A percentile compares a stretch with the other conserved stretches of the same genome.
Conservation (phyloP, 345 rosid genomes). For the Boechera retrofracta region DNA sequence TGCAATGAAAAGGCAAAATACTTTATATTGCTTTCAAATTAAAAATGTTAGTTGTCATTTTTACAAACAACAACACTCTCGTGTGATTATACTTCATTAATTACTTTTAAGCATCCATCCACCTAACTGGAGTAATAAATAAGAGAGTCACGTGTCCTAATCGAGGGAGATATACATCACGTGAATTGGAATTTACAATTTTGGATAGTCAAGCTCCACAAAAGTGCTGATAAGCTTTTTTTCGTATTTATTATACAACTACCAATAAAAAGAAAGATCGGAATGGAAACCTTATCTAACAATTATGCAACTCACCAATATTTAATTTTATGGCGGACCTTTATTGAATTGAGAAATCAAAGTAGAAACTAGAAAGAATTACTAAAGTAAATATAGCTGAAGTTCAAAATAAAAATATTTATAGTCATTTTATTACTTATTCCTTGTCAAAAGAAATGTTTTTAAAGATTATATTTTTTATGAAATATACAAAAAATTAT, state of each 20-base stretch:
- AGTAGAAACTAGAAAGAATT: background rate
- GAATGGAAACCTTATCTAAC: conserved; percentile 7
- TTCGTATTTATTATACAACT: conserved; percentile 17
- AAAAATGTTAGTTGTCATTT: background rate
- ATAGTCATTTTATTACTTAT: background rate
- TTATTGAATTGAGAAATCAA: background rate
- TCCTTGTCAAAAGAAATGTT: background rate
- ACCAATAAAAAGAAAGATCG: conserved; percentile 12
- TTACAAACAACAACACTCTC: background rate
- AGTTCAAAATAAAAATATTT: background rate
- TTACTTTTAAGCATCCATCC: background rate
- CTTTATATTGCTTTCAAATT: background rate
- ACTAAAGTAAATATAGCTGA: background rate
- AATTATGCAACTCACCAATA: conserved; percentile 3
- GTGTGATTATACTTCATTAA: background rate
- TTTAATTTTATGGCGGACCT: background rate
- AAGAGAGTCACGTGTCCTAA: background rate
- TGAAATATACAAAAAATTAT: background rate
- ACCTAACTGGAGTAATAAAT: background rate
- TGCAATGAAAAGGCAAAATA: too few relatives aligned
- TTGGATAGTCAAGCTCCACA: conserved; percentile 11
- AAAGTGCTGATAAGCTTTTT: background rate
- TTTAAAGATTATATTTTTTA: background rate
- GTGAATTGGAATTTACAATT: conserved; percentile 8
- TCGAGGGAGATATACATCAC: background rate